Percentiles rank a stretch among this genome's conserved stretches.
phyloP scores from a whole-genome alignment of 202 grass and related monocot genomes.

The Carex arenaria region DNA sequence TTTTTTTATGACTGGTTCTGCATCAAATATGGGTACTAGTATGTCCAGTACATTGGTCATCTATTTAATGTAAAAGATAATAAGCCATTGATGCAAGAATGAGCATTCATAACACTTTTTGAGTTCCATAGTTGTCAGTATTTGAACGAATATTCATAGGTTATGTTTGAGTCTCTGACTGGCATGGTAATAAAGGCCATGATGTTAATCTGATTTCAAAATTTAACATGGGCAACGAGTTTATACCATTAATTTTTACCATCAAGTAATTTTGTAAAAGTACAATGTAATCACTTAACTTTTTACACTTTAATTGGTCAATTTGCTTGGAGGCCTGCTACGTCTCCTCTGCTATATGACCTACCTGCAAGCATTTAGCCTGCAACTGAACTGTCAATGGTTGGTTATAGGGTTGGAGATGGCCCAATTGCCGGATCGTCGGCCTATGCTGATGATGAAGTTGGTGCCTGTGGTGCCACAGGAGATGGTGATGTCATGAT shows the following conservation, averaged over 20 bases:
- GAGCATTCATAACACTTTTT: background rate
- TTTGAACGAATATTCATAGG: background rate
- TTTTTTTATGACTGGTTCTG: background rate
- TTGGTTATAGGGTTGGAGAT: constrained; percentile 77
- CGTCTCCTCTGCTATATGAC: background rate
- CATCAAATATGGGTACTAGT: background rate
- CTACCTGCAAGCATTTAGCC: background rate
- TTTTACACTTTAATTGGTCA: background rate
- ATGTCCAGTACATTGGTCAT: background rate
- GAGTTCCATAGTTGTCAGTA: background rate
- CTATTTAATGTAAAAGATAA: background rate
- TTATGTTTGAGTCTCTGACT: background rate
- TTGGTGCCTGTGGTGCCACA: constrained; percentile 81
- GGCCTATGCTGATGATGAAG: constrained; percentile 79
- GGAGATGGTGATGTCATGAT: constrained; percentile 99
- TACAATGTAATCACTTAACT: background rate
- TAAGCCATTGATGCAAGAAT: background rate
- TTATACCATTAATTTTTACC: background rate
- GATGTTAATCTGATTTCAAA: background rate
- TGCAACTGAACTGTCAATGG: background rate
- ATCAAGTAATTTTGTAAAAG: background rate
- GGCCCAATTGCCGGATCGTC: constrained; percentile 85
- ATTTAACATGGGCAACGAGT: background rate
- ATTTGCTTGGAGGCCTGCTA: background rate
- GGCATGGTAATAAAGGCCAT: background rate